Base-by-base conservation (phyloP, 495 filamentous ascomycete species). In the Stereocaulon alpinum region DNA sequence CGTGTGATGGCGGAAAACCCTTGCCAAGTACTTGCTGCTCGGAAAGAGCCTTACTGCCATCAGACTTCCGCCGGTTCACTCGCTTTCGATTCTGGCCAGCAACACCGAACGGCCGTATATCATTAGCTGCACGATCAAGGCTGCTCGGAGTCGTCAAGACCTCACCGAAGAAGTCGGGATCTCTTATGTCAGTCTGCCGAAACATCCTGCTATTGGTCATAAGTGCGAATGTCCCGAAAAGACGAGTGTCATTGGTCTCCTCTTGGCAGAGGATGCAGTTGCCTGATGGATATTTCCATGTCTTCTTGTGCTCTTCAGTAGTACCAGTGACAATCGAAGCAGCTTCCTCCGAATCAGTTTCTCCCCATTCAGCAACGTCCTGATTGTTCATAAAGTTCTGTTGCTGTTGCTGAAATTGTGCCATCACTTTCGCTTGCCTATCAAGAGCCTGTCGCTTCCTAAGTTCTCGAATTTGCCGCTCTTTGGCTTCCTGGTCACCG, bases 251-350 rank as follows among this genome's bases (percentile, higher is more conserved):
- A 58, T 89, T 90, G 20, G 91, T 92, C 61, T 96, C 91, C 70
- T 97, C 93, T 70, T 97, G 93, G 67, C 93, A 99, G 14, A 96
- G 73, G 64, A 97, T 95, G 68, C 93, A 99, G 18, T 88, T 94
- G 24, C 91, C 93, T 34, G 82, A 81, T n/a, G 93, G 94, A 68
- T 90, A 99, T 67, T 90, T 93, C 86, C 91, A 94, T 47, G 81
- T 79, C 63, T 92, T 88, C 66, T 79, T 81, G 45, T 82, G 77
- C 57, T 86, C 82, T 66, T 85, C 83, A 0, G 72, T 72, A 5
- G 77, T 69, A 20, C 73, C 74, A 18, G 73, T 70, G 10, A 73
- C 67, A 29, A 86, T 84, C 15, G 80, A 71, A n/a, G 87, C 84
- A 10, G 80, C 62, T 56, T 85, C 84, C 34, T 88, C 88, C 43